Base-by-base conservation (phyloP, 1,284 basidiomycete species). In the Cutaneotrichosporon dermatis region DNA sequence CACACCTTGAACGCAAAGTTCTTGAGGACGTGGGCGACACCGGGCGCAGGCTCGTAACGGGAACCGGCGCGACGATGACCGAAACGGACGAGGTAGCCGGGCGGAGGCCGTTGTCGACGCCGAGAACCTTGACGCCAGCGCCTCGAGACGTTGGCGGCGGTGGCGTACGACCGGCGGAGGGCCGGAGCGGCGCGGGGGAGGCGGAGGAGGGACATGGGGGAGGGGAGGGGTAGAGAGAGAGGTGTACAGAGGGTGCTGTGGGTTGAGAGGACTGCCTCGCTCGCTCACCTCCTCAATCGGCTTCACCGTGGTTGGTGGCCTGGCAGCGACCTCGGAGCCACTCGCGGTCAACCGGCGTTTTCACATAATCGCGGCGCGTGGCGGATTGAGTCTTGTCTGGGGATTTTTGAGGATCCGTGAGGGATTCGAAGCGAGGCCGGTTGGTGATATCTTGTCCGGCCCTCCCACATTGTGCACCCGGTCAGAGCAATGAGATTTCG, bases 1-100 rank as follows among this genome's bases (percentile, higher is more conserved):
- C 78, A 55, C 68, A 95, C 93, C 88, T 94, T 96, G 86, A 93
- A 96, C 62, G 92, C 87, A 83, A 92, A 95, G 84, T 91, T 92
- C 84, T 94, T 94, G 78, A 96, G 83, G 65, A 87, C 87, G 81
- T 94, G 89, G 8, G 93, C 91, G 65, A 91, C 85, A 73, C 93
- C 93, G 51, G 89, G 85, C 71, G 87, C 87, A 62, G 85, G 79
- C 82, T 97, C 88, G 76, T 86, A 93, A 70, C 93, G 83, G 71
- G 86, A 87, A 58, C 93, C 93, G 60, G 90, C 93, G 79, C 92
- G 93, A 94, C 85, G 68, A 94, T 84, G 71, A 97, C 82, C 54
- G 91, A 92, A 72, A 97, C 85, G 66, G 88, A 84, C 45, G 89
- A 83, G 5, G 91, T 93, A 12, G 77, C 71, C 61, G 88, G 84